Conservation (phyloP, 345 rosid species). For the Eucalyptus sp. region DNA sequence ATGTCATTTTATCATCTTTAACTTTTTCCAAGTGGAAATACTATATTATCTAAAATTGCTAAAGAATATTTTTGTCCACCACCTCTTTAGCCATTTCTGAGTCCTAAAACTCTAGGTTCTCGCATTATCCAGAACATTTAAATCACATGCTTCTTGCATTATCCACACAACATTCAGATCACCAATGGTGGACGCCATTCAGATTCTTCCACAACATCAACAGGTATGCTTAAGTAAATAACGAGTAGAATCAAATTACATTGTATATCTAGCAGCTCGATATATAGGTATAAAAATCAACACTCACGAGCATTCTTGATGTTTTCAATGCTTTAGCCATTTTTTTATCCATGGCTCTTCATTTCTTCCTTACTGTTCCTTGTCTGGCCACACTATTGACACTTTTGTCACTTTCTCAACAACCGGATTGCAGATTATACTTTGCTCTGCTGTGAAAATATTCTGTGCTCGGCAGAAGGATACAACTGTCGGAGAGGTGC, state of each 20-base stretch:
- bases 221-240: conserved; percentile 30
- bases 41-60: not conserved
- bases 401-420: too few relatives aligned
- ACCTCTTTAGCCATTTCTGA: not conserved
- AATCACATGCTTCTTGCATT: conserved; percentile 51
- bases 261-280: not conserved
- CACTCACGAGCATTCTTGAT: not conserved
- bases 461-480: too few relatives aligned
- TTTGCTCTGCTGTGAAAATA: too few relatives aligned
- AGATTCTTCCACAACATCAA: conserved; percentile 94
- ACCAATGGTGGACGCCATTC: conserved; percentile 67
- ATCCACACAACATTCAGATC: conserved; percentile 67
- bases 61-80: not conserved
- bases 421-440: too few relatives aligned
- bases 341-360: not conserved
- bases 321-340: not conserved
- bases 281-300: not conserved
- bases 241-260: not conserved
- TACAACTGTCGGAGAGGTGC: too few relatives aligned
- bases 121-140: conserved; percentile 74
- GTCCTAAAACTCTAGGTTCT: conserved; percentile 18
- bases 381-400: too few relatives aligned
- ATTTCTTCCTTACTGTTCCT: too few relatives aligned
- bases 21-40: not conserved
- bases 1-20: not conserved